Conservation (phyloP, 2,329 filamentous ascomycete species). For the Ophiostoma sp. region DNA sequence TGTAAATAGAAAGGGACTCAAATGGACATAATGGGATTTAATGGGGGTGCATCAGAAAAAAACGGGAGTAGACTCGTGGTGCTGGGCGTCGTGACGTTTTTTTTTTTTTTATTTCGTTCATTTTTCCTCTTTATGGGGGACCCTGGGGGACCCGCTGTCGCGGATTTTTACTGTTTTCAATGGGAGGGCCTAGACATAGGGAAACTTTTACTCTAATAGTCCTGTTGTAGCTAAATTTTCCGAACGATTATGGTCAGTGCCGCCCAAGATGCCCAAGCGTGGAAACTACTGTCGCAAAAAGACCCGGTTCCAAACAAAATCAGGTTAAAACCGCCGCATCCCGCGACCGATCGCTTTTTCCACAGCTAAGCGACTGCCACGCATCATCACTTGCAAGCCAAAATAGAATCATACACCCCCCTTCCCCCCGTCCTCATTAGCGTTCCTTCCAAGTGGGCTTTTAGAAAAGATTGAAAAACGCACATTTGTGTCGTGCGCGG, state of each 20-base stretch:
- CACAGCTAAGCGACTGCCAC: background rate
- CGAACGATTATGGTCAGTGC: background rate
- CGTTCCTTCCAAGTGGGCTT: background rate
- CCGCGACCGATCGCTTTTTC: background rate
- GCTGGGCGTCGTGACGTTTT: background rate
- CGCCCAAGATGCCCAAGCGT: background rate
- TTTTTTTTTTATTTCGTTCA: background rate
- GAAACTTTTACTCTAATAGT: background rate
- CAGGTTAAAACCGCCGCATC: slow-evolving; percentile 1
- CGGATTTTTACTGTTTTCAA: slow-evolving; percentile 17
- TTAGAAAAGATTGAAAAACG: background rate
- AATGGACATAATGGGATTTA: background rate
- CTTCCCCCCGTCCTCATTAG: background rate
- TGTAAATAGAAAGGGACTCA: background rate
- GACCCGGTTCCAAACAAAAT: background rate
- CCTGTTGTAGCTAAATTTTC: background rate
- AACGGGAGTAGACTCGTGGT: background rate
- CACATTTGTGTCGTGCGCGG: background rate
- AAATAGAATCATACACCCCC: background rate
- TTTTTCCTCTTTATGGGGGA: background rate
- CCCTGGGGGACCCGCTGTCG: slow-evolving; percentile 6
- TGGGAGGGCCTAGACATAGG: background rate
- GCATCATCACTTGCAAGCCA: background rate
- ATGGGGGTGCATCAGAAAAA: background rate
- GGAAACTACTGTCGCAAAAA: background rate